Evolutionary conservation across 257 asterid species (phyloP), one percentile per base, ranked within the genome.

Genomic region (Jasminum sambac): DNA sequence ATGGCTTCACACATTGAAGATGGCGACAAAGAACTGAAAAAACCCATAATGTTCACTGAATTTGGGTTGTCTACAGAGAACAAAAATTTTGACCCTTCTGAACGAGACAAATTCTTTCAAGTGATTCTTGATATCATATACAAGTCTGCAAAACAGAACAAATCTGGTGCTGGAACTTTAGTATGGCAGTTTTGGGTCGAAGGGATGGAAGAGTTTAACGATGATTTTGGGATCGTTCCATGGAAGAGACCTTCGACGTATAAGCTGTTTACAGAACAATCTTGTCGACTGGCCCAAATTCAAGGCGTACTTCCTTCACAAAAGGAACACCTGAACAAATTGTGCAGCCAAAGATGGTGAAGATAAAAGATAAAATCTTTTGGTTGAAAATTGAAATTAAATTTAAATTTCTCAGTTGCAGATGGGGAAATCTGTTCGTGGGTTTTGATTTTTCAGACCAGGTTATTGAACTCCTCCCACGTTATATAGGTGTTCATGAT

Each of bases 1-100:
- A 86, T 89, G 92, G 69, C 87, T 8, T 95, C 99, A 12, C 99
- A 95, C 90, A 88, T 95, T n/a, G 99, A 95, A 79, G 99, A 95
- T 46, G 97, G 99, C 3, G 98, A 95, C 77, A 87, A 78, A 69
- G 97, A 89, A 74, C 95, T 95, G 67, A 91, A 84, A 62, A 95
- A 91, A 74, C 99, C 99, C 0, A 80, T 95, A 23, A 74, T 90
- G 79, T 90, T 95, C 84, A 91, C 98, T 0, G 98, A 91, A 74
- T 95, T 95, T 26, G 99, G 99, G 52, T 64, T 95, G 63, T 95
- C 99, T 0, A 82, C 80, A 0, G 86, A 84, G 83, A 92, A 87
- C 86, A 82, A 79, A 66, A 90, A 86, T 64, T 95, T 91, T 71
- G 86, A 86, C 36, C 88, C 83, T 23, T 48, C 84, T 14, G 86